Evolutionary conservation across 768 basidiomycete genomes (phyloP).

Genomic region (Mycena kentingensis): DNA sequence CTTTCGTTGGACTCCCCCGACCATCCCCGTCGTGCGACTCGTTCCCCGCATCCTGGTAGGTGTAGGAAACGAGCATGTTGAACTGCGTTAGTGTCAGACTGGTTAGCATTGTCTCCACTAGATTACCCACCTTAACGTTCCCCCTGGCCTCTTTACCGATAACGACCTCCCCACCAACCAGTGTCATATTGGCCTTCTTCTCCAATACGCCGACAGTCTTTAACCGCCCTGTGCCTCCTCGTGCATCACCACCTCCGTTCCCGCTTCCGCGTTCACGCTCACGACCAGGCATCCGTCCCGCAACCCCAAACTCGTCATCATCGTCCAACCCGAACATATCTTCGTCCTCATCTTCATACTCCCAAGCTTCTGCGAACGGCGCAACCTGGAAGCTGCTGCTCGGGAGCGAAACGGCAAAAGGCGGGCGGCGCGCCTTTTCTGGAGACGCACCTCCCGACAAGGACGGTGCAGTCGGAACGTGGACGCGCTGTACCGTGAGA

Average conservation of each 20-base stretch:
- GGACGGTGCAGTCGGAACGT: slow-evolving; percentile 43
- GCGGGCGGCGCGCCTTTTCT: slow-evolving; percentile 66
- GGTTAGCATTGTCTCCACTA: background rate
- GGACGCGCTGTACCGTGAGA: slow-evolving; percentile 75
- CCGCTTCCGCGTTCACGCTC: slow-evolving; percentile 40
- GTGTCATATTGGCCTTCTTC: slow-evolving; percentile 84
- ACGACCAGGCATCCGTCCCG: slow-evolving; percentile 41
- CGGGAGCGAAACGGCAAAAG: slow-evolving; percentile 82
- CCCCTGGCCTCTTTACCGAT: slow-evolving; percentile 80
- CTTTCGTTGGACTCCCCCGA: slow-evolving; percentile 40
- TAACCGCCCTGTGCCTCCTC: slow-evolving; percentile 40
- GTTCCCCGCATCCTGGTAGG: slow-evolving; percentile 76
- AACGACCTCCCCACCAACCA: slow-evolving; percentile 87
- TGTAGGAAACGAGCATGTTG: slow-evolving; percentile 92
- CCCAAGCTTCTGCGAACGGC: slow-evolving; percentile 96
- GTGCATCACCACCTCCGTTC: slow-evolving; percentile 19
- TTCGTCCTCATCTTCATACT: slow-evolving; percentile 96
- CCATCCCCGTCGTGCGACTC: slow-evolving; percentile 53
- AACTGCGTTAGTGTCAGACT: slow-evolving; percentile 55
- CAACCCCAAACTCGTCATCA: slow-evolving; percentile 65
- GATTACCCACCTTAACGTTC: slow-evolving; percentile 66
- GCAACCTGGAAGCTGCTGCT: slow-evolving; percentile 77
- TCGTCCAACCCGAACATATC: slow-evolving; percentile 79
- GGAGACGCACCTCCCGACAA: slow-evolving; percentile 40
- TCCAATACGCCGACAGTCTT: slow-evolving; percentile 83